These are phyloP conservation scores for Fusarium domesticum DNA, from an alignment of 2,329 filamentous ascomycete genomes.

Conservation along the genomic window DNA sequence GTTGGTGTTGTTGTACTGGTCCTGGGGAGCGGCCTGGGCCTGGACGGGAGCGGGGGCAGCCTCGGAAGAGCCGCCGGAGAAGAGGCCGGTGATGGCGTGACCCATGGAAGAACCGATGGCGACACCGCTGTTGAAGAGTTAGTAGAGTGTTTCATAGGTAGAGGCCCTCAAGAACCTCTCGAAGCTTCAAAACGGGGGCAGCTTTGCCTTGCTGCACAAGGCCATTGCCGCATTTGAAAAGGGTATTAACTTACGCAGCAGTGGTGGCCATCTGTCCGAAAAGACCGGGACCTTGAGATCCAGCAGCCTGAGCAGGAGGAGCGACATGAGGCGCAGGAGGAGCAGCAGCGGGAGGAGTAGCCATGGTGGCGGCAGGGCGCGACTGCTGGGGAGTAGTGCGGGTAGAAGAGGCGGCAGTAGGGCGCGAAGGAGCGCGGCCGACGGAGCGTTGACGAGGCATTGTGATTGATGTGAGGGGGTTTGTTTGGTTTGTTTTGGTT, in stretches of 20 bases:
- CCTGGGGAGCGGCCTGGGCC: slow-evolving; percentile 42
- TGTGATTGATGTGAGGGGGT: slow-evolving; percentile 32
- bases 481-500: slow-evolving; percentile 5
- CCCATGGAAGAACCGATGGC: slow-evolving; percentile 94
- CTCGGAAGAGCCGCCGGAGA: slow-evolving; percentile 68
- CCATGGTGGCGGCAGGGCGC: slow-evolving; percentile 68
- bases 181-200: background rate
- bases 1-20: slow-evolving; percentile 52
- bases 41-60: slow-evolving; percentile 48
- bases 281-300: slow-evolving; percentile 72
- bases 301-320: slow-evolving; percentile 27
- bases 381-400: slow-evolving; percentile 60
- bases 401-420: slow-evolving; percentile 59
- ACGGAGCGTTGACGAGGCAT: slow-evolving; percentile 80
- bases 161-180: slow-evolving; percentile 1
- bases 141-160: slow-evolving; percentile 17
- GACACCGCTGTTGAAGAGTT: slow-evolving; percentile 67
- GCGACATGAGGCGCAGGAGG: slow-evolving; percentile 14
- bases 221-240: background rate
- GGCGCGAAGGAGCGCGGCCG: slow-evolving; percentile 63
- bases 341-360: slow-evolving; percentile 47
- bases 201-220: background rate
- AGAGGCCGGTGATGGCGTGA: slow-evolving; percentile 88
- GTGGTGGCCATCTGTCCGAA: slow-evolving; percentile 98
- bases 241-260: slow-evolving; percentile 74